Percentiles rank a stretch among this genome's conserved stretches.
phyloP scores from a whole-genome alignment of 2,329 filamentous ascomycete species.

The Domatiomyces catenatus region DNA sequence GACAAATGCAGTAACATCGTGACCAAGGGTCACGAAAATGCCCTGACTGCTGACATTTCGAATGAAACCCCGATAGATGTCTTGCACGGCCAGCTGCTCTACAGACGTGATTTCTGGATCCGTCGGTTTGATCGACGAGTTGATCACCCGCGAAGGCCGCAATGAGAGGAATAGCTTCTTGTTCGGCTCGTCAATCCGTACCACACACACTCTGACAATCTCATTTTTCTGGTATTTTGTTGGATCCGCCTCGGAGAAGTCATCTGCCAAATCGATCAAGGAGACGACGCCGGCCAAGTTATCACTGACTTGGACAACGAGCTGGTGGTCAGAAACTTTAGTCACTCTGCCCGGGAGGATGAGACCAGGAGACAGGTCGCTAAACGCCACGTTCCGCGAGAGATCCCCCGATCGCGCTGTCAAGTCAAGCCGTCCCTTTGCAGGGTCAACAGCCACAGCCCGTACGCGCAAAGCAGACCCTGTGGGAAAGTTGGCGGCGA shows the following conservation, averaged over 20 bases:
- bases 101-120: conserved; percentile 63
- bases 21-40: conserved; percentile 70
- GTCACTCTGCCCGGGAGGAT: conserved; percentile 71
- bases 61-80: conserved; percentile 78
- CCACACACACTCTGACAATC: conserved; percentile 71
- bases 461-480: conserved; percentile 76
- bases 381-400: conserved; percentile 48
- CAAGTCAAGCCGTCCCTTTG: conserved; percentile 65
- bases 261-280: conserved; percentile 69
- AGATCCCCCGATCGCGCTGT: conserved; percentile 52
- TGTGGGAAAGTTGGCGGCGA: conserved; percentile 67
- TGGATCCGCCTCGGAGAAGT: conserved; percentile 68
- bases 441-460: conserved; percentile 57
- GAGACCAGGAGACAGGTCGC: conserved; percentile 60
- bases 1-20: conserved; percentile 65
- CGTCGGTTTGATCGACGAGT: conserved; percentile 63
- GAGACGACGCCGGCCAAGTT: conserved; percentile 63
- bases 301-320: conserved; percentile 75
- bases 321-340: conserved; percentile 66
- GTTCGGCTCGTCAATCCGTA: conserved; percentile 65
- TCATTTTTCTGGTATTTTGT: conserved; percentile 67
- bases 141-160: conserved; percentile 75
- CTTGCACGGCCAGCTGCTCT: conserved; percentile 58
- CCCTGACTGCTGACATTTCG: conserved; percentile 82
- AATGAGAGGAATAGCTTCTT: conserved; percentile 71